Evolutionary conservation across 768 basidiomycete genomes (phyloP).

Genomic region (Leccinum truebloodii): DNA sequence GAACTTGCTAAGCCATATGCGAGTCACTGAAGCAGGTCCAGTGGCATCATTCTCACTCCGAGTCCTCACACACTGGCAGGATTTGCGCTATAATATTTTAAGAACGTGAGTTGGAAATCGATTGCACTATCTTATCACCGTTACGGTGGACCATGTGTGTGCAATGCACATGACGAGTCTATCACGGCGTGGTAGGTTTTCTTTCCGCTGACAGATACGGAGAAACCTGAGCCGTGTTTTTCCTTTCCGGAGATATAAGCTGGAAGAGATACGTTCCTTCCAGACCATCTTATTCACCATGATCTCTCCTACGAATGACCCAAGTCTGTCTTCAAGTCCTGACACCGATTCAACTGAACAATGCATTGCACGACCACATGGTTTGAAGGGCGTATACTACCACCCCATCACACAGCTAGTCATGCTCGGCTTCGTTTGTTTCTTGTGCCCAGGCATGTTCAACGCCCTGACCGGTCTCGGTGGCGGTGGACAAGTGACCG

Average conservation of each 20-base stretch:
- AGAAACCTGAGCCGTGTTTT: not conserved
- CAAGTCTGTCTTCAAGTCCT: not conserved
- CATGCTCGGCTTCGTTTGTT: constrained; percentile 67
- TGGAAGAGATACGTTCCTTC: not conserved
- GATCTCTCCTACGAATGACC: not conserved
- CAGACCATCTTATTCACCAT: not conserved
- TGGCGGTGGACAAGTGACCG: constrained; percentile 72
- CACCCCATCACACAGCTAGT: constrained; percentile 46
- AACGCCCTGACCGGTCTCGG: constrained; percentile 81
- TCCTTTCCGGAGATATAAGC: not conserved
- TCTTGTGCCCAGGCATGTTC: constrained; percentile 69
- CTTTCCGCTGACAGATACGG: not conserved
- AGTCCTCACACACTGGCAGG: not conserved
- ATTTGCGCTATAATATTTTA: not conserved
- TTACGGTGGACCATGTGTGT: not conserved
- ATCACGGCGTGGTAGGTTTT: not conserved
- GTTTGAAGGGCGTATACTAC: constrained; percentile 57
- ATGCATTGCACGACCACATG: constrained; percentile 20
- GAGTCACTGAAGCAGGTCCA: too few relatives aligned
- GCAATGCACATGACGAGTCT: not conserved
- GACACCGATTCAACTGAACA: not conserved
- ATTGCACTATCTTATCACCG: not conserved
- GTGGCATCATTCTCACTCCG: too few relatives aligned
- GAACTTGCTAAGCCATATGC: too few relatives aligned
- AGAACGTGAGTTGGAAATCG: not conserved